Percentiles rank a stretch among this genome's conserved stretches.
Conservation (phyloP, 805 yeast species). For the Wickerhamiella allomyrinae region DNA sequence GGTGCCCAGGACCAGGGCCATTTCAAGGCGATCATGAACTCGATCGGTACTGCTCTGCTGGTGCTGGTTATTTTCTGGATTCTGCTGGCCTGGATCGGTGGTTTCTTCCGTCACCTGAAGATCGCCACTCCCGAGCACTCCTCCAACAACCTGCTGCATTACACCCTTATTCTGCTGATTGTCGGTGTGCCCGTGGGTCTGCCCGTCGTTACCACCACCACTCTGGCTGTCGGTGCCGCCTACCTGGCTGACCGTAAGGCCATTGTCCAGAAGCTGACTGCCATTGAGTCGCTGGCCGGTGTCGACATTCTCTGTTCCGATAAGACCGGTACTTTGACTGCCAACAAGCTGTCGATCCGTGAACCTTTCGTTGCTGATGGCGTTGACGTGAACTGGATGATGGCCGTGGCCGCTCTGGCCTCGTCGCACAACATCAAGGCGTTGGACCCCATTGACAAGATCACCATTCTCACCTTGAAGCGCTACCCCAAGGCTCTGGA, state of each 20-base stretch:
- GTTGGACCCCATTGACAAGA: conserved; percentile 92
- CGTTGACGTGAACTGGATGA: conserved; percentile 89
- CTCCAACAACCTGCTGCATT: conserved; percentile 51
- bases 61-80: conserved; percentile 77
- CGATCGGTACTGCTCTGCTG: conserved; percentile 85
- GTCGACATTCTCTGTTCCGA: conserved; percentile 94
- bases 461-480: conserved; percentile 82
- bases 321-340: conserved; percentile 94
- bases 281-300: conserved; percentile 94
- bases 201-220: conserved; percentile 95
- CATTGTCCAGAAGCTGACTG: conserved; percentile 90
- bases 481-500: conserved; percentile 71
- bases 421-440: conserved; percentile 98
- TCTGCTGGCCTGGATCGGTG: conserved; percentile 81
- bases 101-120: conserved; percentile 85
- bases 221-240: conserved; percentile 99
- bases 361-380: conserved; percentile 98
- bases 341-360: conserved; percentile 87
- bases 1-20: conserved; percentile 95
- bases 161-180: conserved; percentile 87
- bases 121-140: conserved; percentile 47
- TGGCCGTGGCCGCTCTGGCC: conserved; percentile 95
- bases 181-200: conserved; percentile 98
- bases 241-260: conserved; percentile 94
- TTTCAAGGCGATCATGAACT: conserved; percentile 93